Conservation (phyloP, 1,284 basidiomycete species). For the Leccinum huronense region DNA sequence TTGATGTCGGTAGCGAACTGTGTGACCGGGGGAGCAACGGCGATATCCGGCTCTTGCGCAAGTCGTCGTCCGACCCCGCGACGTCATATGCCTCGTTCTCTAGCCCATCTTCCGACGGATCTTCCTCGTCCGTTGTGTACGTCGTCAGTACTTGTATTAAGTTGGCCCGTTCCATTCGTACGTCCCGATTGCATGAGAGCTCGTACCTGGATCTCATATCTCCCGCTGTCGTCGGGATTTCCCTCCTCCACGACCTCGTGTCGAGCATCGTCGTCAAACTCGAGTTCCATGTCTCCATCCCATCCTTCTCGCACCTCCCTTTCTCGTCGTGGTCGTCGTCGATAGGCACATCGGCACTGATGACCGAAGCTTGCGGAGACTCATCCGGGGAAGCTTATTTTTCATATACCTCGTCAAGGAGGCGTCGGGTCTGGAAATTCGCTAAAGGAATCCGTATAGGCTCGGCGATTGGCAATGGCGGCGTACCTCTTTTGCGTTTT, state of each 20-base stretch:
- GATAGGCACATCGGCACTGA: slow-evolving; percentile 25
- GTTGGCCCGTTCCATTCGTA: slow-evolving; percentile 10
- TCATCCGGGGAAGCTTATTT: slow-evolving; percentile 52
- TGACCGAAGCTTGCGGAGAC: slow-evolving; percentile 32
- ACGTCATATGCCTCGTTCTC: slow-evolving; percentile 23
- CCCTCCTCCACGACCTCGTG: slow-evolving; percentile 9
- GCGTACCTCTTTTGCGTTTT: slow-evolving; percentile 78
- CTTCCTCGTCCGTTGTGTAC: slow-evolving; percentile 34
- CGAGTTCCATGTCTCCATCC: slow-evolving; percentile 30
- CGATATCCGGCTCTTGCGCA: slow-evolving; percentile 17
- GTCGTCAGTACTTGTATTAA: slow-evolving; percentile 21
- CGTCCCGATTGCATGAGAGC: slow-evolving; percentile 2
- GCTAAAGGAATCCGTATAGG: slow-evolving; percentile 11
- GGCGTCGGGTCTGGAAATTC: slow-evolving; percentile 52
- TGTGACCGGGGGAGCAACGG: neutral
- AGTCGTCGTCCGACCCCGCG: slow-evolving; percentile 19
- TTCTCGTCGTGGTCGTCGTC: slow-evolving; percentile 13
- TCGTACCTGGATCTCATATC: slow-evolving; percentile 31
- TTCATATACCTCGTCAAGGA: slow-evolving; percentile 72
- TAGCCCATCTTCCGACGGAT: slow-evolving; percentile 24
- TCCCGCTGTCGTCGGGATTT: slow-evolving; percentile 28
- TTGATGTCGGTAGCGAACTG: neutral
- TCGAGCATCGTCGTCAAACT: slow-evolving; percentile 21
- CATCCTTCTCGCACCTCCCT: slow-evolving; percentile 38
- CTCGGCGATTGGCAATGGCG: neutral